These are phyloP conservation scores for Yamadazyma buinensis DNA, from an alignment of 1,139 yeast genomes.

Conservation along the genomic window DNA sequence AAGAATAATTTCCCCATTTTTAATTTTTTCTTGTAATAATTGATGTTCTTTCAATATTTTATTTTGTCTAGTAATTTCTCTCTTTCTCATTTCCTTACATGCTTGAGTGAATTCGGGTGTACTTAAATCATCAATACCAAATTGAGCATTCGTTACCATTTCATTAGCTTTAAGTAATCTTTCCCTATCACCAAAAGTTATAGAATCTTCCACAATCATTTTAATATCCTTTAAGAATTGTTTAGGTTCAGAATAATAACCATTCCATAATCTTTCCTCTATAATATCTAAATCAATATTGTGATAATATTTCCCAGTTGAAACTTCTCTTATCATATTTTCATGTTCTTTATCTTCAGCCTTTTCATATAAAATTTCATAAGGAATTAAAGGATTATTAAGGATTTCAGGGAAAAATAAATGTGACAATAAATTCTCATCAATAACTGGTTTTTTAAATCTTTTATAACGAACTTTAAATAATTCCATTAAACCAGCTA, in stretches of 20 bases:
- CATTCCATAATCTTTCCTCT: constrained; percentile 96
- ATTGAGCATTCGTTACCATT: constrained; percentile 95
- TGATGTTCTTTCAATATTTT: constrained; percentile 40
- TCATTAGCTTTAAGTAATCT: constrained; percentile 86
- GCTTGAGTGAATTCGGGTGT: constrained; percentile 69
- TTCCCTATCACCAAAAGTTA: constrained; percentile 76
- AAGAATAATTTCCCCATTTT: constrained; percentile 4
- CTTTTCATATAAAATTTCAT: constrained; percentile 50
- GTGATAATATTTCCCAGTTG: constrained; percentile 67
- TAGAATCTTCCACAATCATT: constrained; percentile 77
- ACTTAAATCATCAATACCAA: constrained; percentile 87
- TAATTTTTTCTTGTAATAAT: constrained; percentile 19
- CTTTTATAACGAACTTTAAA: constrained; percentile 84
- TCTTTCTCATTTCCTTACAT: constrained; percentile 67
- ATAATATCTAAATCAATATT: constrained; percentile 93
- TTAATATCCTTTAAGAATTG: constrained; percentile 84
- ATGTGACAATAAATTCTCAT: constrained; percentile 68
- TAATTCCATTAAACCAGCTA: constrained; percentile 85
- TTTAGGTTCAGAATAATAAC: constrained; percentile 87
- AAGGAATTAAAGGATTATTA: constrained; percentile 33
- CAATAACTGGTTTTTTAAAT: constrained; percentile 86
- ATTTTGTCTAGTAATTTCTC: constrained; percentile 60
- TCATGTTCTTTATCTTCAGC: constrained; percentile 47
- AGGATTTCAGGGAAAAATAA: constrained; percentile 61
- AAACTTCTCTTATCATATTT: constrained; percentile 74